A percentile compares a stretch with the other conserved stretches of the same genome.
These are phyloP conservation scores for Epichloe glyceriae DNA, from an alignment of 2,329 filamentous ascomycete genomes.

Conservation along the genomic window DNA sequence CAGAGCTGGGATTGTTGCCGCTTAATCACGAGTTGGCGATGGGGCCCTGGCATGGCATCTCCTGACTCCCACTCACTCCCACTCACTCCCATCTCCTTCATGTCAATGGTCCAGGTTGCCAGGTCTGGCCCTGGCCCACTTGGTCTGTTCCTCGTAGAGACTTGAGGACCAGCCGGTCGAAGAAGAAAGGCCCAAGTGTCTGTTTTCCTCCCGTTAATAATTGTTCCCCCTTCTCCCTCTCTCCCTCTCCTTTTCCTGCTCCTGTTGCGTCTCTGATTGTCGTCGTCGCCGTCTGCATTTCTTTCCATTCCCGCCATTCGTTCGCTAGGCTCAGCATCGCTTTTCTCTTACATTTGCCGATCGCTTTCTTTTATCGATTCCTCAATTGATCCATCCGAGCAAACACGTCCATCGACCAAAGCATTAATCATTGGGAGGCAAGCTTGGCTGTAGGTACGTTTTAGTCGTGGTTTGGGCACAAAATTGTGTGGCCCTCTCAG, in stretches of 20 bases:
- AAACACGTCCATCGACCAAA: neutral
- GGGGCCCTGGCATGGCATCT: constrained; percentile 1
- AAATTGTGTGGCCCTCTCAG: neutral
- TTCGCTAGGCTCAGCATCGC: constrained; percentile 21
- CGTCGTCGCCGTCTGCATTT: constrained; percentile 15
- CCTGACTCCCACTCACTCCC: too few species aligned
- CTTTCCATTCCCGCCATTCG: constrained; percentile 26
- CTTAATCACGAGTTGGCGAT: constrained; percentile 1
- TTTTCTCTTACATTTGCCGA: constrained; percentile 4
- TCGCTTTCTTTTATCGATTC: constrained; percentile 3
- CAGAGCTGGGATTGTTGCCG: neutral
- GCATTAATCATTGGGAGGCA: neutral
- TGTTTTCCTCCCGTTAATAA: constrained; percentile 1
- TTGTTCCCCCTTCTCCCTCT: constrained; percentile 1
- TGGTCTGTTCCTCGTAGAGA: constrained; percentile 5
- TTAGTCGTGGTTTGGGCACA: neutral
- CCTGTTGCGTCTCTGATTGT: constrained; percentile 13
- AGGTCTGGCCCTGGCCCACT: constrained; percentile 6
- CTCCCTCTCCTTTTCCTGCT: constrained; percentile 15
- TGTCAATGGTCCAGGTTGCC: neutral
- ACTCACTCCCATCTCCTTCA: neutral
- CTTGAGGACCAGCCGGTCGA: neutral
- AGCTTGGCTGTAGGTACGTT: constrained; percentile 1
- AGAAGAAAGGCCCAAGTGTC: constrained; percentile 2
- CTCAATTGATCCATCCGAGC: neutral